Base-by-base conservation (phyloP, 75 land plant genomes). In the Azolla pinnata region DNA sequence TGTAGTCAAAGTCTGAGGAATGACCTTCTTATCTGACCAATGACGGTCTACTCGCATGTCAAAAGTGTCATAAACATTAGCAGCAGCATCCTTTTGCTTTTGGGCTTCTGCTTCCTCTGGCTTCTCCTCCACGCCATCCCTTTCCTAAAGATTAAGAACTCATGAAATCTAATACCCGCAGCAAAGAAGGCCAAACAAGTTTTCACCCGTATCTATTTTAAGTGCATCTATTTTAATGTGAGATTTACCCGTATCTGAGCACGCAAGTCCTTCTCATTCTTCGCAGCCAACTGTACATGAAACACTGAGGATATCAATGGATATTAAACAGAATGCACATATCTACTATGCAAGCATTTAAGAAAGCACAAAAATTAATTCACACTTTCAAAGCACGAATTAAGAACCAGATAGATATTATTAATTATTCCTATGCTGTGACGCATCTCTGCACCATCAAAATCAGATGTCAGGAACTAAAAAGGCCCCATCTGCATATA, bases 31-130 rank as follows among this genome's bases (percentile, higher is more conserved):
- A 46, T 89, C 96, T 14, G 90, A 76, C 98, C 98, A 93, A 44
- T 93, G 98, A 20, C 87, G 79, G 63, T 93, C 98, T 0, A 93
- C 96, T 25, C 83, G 83, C 98, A 93, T 93, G 64, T 93, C 98
- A 64, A 89, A 89, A 2, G 96, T 65, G 55, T 93, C 98, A 51
- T 93, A 93, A 19, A 64, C 38, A 28, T 93, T 80, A 2, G 98
- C 95, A 29, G 96, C 96, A 54, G 74, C 78, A 56, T 89, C 98
- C 65, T 75, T 85, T 28, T 57, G 59, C 64, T 60, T 78, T 65
- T 79, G 90, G 0, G 90, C 90, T 16, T 79, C 86, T 44, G 83
- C 90, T 63, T 88, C 96, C 66, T 88, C 98, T 26, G 86, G 90
- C 58, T 54, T 68, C 69, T 93, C 98, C 63, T 82, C 89, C 12